Conservation (phyloP, 148 eudicot species). For the Persicaria maculosa region DNA sequence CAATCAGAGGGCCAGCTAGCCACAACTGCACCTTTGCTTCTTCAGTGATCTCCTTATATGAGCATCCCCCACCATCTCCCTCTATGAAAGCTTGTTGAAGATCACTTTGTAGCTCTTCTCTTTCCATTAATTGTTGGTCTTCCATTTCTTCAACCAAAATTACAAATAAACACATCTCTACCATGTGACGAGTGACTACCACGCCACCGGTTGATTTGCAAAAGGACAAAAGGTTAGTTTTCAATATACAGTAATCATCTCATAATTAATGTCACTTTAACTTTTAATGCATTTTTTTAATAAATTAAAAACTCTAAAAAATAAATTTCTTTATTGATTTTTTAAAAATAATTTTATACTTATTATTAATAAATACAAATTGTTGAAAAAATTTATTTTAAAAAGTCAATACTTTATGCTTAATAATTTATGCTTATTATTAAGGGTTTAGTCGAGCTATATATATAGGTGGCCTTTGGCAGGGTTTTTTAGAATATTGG, state of each 20-base stretch:
- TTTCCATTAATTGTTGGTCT: background rate
- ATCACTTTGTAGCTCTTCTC: background rate
- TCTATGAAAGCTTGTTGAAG: background rate
- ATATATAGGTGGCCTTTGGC: too few species aligned
- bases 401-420: too few species aligned
- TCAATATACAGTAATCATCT: background rate
- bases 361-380: too few species aligned
- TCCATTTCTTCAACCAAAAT: background rate
- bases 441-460: too few species aligned
- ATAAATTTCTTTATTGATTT: too few species aligned
- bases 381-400: too few species aligned
- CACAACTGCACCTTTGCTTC: slow-evolving; percentile 34
- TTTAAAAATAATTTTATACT: too few species aligned
- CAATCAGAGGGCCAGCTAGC: slow-evolving; percentile 36
- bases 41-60: slow-evolving; percentile 5
- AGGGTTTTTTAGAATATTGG: too few species aligned
- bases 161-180: background rate
- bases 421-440: too few species aligned
- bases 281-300: too few species aligned
- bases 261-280: too few species aligned
- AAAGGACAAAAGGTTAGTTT: background rate
- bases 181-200: background rate
- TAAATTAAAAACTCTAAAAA: too few species aligned
- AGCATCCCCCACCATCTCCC: background rate
- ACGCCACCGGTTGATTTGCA: background rate